Conservation (phyloP, 371 early-diverging fungal genomes). For the Mortierella sp. region DNA sequence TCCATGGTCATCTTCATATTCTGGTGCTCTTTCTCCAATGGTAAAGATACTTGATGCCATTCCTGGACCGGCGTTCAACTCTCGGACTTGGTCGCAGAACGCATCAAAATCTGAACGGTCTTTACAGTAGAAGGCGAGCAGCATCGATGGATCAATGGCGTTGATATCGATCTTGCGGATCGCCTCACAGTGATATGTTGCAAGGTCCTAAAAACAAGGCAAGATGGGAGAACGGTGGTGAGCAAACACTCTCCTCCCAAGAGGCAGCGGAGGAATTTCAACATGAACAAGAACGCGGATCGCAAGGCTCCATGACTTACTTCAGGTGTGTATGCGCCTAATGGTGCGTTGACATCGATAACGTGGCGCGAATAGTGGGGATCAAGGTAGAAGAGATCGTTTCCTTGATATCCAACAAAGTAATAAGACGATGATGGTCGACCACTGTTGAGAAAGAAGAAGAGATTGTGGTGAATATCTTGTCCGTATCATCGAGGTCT, state of each 20-base stretch:
- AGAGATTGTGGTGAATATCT: neutral
- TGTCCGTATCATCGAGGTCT: too few relatives aligned
- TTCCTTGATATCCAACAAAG: slow-evolving; percentile 88
- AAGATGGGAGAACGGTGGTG: too few relatives aligned
- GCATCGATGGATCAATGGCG: slow-evolving; percentile 92
- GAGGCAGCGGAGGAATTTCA: too few relatives aligned
- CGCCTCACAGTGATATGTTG: slow-evolving; percentile 84
- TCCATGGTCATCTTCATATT: slow-evolving; percentile 69
- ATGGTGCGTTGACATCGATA: slow-evolving; percentile 61
- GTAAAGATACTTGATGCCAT: slow-evolving; percentile 71
- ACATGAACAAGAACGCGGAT: too few relatives aligned
- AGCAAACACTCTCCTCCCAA: too few relatives aligned
- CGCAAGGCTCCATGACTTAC: slow-evolving; percentile 26
- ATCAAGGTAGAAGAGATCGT: slow-evolving; percentile 91
- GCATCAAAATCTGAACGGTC: slow-evolving; percentile 71
- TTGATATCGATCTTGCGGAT: slow-evolving; percentile 79
- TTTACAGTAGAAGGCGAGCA: slow-evolving; percentile 89
- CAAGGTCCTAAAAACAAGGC: slow-evolving; percentile 65
- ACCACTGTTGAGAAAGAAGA: slow-evolving; percentile 64
- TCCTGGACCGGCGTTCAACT: slow-evolving; percentile 56
- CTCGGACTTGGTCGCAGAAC: slow-evolving; percentile 65
- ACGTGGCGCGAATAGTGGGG: slow-evolving; percentile 90
- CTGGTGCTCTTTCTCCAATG: slow-evolving; percentile 72
- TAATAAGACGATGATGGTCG: slow-evolving; percentile 93
- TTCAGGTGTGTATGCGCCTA: slow-evolving; percentile 61